Evolutionary conservation across 2,329 filamentous ascomycete genomes (phyloP).

Genomic region (Aspergillus neotritici): DNA sequence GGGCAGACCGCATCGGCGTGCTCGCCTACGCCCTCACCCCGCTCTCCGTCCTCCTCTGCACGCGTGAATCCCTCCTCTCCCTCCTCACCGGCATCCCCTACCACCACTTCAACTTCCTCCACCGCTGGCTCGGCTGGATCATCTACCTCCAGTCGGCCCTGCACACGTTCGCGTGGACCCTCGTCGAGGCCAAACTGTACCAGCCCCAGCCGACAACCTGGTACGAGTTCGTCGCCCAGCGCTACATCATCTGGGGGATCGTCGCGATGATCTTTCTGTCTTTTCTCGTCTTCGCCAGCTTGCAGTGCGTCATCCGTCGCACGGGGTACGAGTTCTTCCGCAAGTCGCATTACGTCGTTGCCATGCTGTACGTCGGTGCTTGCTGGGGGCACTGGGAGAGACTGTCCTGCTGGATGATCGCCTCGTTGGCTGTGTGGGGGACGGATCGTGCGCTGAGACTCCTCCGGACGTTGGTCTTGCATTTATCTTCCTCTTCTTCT

Average conservation of each 20-base stretch:
- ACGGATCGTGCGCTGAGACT: slow-evolving; percentile 58
- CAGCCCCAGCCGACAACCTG: slow-evolving; percentile 62
- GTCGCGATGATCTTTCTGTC: slow-evolving; percentile 62
- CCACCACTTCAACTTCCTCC: slow-evolving; percentile 71
- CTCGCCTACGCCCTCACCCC: slow-evolving; percentile 70
- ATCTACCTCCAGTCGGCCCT: slow-evolving; percentile 63
- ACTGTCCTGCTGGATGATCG: slow-evolving; percentile 63
- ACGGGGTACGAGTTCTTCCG: slow-evolving; percentile 75
- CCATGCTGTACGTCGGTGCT: slow-evolving; percentile 67
- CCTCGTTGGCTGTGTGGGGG: slow-evolving; percentile 59
- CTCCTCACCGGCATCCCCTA: slow-evolving; percentile 68
- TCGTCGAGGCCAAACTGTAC: slow-evolving; percentile 63
- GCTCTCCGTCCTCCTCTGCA: slow-evolving; percentile 61
- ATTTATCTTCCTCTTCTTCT: slow-evolving; percentile 44
- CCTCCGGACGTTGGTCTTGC: slow-evolving; percentile 54
- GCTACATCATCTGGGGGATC: slow-evolving; percentile 68
- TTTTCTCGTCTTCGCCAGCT: slow-evolving; percentile 57
- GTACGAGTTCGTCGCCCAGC: slow-evolving; percentile 53
- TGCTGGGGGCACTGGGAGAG: slow-evolving; percentile 70
- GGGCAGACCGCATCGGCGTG: slow-evolving; percentile 62
- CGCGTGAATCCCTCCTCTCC: slow-evolving; percentile 64
- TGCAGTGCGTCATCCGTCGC: slow-evolving; percentile 53
- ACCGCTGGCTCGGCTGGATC: slow-evolving; percentile 69
- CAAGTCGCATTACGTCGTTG: slow-evolving; percentile 67
- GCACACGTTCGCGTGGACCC: slow-evolving; percentile 66